Evolutionary conservation across 495 filamentous ascomycete genomes (phyloP), one percentile per base, ranked within the genome.

Genomic region (Rostrohypoxylon terebratum): DNA sequence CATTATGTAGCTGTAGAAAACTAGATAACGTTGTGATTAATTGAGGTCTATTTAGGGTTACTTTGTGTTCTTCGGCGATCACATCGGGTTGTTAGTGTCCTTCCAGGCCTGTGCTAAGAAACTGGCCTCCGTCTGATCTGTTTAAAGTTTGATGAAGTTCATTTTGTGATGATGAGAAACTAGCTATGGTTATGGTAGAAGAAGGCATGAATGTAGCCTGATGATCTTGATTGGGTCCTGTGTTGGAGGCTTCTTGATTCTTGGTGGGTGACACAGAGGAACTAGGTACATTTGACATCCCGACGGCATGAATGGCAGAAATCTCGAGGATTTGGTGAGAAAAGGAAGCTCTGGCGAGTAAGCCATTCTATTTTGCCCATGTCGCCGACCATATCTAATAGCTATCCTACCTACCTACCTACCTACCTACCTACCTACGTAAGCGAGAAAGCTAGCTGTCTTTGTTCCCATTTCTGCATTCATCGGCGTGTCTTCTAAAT

Each of bases 131-230:
- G 4, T 53, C 48, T 14, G 48, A 53, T 31, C 4, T 16, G 23
- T 55, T 55, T n/a, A 55, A 6, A 16, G 51, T 55, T 31, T 5
- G 31, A 55, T 55, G 51, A 38, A 55, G 51, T 31, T 55, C 51
- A 4, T 36, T 33, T 0, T 55, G 51, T 34, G 51, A 23, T 20
- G 51, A 55, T 21, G 51, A 55, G 51, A 36, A 38, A 31, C 51
- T 55, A 16, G 51, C 31, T 8, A 55, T 25, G 9, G 51, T 55
- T 7, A 28, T 55, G 7, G 31, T 36, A 11, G 23, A 55, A 4
- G 51, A 8, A 5, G 51, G 51, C 51, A 55, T 21, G 34, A 10
- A 31, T n/a, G 20, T 1, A 1, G 21, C 36, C 20, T 55, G 51
- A 20, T 20, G 51, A n/a, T 36, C 4, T 36, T 55, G 31, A 9